Evolutionary conservation across 768 basidiomycete species (phyloP).

Genomic region (Auricularia cornea): DNA sequence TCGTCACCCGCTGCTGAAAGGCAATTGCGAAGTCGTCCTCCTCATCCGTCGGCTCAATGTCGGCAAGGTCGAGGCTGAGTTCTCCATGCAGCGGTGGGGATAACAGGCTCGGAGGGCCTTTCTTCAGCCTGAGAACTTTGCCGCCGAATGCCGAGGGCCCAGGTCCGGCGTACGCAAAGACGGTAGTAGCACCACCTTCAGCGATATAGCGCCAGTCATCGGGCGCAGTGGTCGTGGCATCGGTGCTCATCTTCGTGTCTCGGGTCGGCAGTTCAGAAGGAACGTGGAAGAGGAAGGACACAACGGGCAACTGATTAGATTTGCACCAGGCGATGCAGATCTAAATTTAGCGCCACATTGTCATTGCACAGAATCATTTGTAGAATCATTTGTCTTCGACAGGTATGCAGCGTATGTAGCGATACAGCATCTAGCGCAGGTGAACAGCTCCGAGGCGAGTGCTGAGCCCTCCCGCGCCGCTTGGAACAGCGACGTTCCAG

Average conservation of each 20-base stretch:
- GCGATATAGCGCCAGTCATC: conserved; percentile 76
- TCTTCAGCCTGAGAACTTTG: conserved; percentile 72
- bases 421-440: conserved; percentile 6
- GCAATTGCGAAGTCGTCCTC: conserved; percentile 32
- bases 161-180: conserved; percentile 72
- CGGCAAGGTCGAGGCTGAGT: conserved; percentile 18
- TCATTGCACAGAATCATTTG: no score
- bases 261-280: no score
- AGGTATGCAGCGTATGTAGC: background rate
- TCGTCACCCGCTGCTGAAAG: conserved; percentile 60
- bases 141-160: conserved; percentile 42
- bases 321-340: no score
- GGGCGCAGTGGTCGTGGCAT: conserved; percentile 24
- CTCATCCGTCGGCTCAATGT: conserved; percentile 23
- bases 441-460: conserved; percentile 44
- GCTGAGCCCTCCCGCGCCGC: conserved; percentile 26
- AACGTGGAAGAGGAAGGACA: no score
- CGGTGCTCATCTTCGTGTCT: conserved; percentile 8
- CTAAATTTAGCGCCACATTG: no score
- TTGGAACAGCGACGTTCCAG: conserved; percentile 68
- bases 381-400: no score
- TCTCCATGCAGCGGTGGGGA: background rate
- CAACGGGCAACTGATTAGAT: no score
- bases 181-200: conserved; percentile 89
- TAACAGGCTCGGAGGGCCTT: conserved; percentile 25